phyloP scores from a whole-genome alignment of 2,329 filamentous ascomycete genomes.

The Furcasterigmium furcatum region DNA sequence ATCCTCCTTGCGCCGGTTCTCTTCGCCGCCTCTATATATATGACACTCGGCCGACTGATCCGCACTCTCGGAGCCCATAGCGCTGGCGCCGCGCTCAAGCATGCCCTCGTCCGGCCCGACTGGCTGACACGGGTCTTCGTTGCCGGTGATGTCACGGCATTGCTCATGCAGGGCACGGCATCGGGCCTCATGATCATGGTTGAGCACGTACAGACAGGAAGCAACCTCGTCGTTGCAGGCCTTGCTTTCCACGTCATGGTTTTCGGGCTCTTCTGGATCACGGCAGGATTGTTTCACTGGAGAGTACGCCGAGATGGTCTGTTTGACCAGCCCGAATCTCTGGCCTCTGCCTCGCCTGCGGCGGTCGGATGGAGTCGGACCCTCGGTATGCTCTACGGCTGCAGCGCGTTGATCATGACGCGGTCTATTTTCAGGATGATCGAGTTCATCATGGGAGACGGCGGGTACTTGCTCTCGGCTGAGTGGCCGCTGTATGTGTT shows the following conservation, averaged over 20 bases:
- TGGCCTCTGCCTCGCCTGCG: background rate
- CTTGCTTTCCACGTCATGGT: constrained; percentile 53
- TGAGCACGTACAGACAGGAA: constrained; percentile 24
- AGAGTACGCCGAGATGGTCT: background rate
- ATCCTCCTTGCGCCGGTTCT: constrained; percentile 18
- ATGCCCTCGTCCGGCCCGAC: constrained; percentile 12
- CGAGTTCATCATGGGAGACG: constrained; percentile 41
- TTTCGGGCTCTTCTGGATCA: constrained; percentile 49
- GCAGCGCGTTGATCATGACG: constrained; percentile 24
- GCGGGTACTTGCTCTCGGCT: constrained; percentile 33
- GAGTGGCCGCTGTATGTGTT: constrained; percentile 42
- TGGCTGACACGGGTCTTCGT: constrained; percentile 46
- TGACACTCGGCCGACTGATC: constrained; percentile 27
- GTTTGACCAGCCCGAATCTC: too few species aligned
- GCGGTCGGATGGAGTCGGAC: constrained; percentile 2
- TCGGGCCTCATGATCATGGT: constrained; percentile 20
- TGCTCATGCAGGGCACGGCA: constrained; percentile 25
- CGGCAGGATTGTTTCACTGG: constrained; percentile 40
- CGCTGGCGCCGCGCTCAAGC: constrained; percentile 10
- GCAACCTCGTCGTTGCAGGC: constrained; percentile 48
- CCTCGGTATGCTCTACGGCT: constrained; percentile 6
- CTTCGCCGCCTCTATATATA: constrained; percentile 14
- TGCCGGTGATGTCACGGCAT: constrained; percentile 34
- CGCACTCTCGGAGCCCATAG: too few species aligned
- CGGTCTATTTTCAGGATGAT: constrained; percentile 42